Conservation (phyloP, 2,329 filamentous ascomycete genomes). For the Colletotrichum viniferum region DNA sequence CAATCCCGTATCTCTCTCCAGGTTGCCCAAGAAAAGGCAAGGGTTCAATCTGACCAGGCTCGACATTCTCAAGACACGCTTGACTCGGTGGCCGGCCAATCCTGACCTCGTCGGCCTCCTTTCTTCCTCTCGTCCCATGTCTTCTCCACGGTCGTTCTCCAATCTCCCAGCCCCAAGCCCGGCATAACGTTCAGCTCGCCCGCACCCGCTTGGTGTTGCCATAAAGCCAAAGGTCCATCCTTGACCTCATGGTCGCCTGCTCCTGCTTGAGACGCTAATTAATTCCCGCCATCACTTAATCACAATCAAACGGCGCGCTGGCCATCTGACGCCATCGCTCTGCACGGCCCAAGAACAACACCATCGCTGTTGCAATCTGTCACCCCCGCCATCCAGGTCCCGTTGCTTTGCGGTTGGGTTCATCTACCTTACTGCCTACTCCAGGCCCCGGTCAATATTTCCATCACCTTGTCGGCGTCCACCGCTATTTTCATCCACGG, state of each 20-base stretch:
- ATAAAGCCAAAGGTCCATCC: conserved; percentile 15
- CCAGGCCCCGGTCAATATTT: not conserved
- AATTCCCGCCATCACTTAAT: conserved; percentile 5
- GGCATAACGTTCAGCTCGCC: not conserved
- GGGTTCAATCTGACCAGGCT: no score
- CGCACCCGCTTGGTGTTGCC: not conserved
- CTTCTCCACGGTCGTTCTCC: not conserved
- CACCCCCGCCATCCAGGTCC: not conserved
- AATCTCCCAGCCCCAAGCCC: not conserved
- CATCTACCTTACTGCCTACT: not conserved
- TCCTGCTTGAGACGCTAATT: conserved; percentile 10
- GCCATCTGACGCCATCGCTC: conserved; percentile 12
- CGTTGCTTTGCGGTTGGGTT: not conserved
- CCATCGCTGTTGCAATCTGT: not conserved
- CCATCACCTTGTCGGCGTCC: not conserved
- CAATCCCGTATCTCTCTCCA: not conserved
- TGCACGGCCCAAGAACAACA: conserved; percentile 5
- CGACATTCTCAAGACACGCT: not conserved
- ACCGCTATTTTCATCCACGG: not conserved
- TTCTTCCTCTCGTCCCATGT: not conserved
- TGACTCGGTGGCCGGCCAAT: conserved; percentile 5
- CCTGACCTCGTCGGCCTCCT: not conserved
- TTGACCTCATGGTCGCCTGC: conserved; percentile 7
- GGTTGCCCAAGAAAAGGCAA: no score
- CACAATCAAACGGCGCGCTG: not conserved